Evolutionary conservation across 352 stramenopile species (phyloP), one percentile per base, ranked within the genome.

Genomic region (Pythium volutum): DNA sequence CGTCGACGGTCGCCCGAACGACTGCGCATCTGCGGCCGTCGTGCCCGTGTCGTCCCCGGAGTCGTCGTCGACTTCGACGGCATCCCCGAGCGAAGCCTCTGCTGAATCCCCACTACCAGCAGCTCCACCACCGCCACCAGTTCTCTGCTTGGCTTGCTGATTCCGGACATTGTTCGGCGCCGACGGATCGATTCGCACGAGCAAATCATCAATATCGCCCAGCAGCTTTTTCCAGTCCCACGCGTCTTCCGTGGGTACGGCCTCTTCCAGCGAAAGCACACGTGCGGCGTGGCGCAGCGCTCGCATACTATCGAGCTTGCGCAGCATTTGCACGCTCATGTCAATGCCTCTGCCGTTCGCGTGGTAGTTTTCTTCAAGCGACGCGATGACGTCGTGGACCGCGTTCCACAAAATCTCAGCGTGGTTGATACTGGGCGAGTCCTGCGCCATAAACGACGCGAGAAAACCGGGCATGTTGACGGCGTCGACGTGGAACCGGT

Each of bases 371-470:
- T 84, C 73, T 56, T 97, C 89, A 9, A 97, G 69, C 23, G 87
- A 79, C 22, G 81, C 77, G 67, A 97, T 97, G 11, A 98, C 72
- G 57, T 96, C 89, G 54, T 92, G 81, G 12, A 78, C 79, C 12
- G 86, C 75, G 68, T 98, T 98, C 93, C 93, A 98, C 38, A 98
- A 58, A 46, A 98, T 94, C 70, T 97, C 88, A 33, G 89, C 84
- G 50, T 98, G 90, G 56, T 95, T 87, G 55, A 98, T 95, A 46
- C 91, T 83, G 18, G 78, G 80, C 23, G 89, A 89, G 74, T 98
- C 93, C 55, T 93, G 77, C 36, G 91, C 87, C 47, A 97, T 77
- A 60, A 98, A 88, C 16, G 88, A 97, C 54, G 82, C 65, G 10
- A 97, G 67, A 66, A 98, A 98, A 4, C 82, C 89, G 18, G 81